Evolutionary conservation across 2,329 filamentous ascomycete species (phyloP), one percentile per base, ranked within the genome.

Genomic region (Nannizzia gypsea): DNA sequence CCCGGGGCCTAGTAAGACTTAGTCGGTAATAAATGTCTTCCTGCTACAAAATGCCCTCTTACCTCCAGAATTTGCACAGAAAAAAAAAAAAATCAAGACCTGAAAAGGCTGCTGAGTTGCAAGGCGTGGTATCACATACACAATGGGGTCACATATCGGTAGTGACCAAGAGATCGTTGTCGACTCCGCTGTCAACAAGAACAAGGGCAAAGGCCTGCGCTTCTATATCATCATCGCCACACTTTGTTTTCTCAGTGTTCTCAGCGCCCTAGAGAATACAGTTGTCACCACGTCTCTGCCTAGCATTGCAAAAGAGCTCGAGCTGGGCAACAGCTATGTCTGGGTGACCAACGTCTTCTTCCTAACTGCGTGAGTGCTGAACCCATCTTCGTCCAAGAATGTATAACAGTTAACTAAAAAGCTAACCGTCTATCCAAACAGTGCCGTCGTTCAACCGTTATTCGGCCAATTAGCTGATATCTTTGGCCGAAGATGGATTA

Each of bases 401-500:
- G 38, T 13, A 40, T 40, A 40, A n/a, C 38, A 40, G 38, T 40
- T 40, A 40, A 2, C 38, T n/a, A 40, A 15, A n/a, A 40, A 40
- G 38, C 38, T 40, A 40, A 8, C 38, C 38, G 38, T 40, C 38
- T 40, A 40, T 13, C 8, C 38, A 40, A 40, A 13, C 38, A 62
- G 60, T 34, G 57, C 60, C 26, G 57, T 58, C 11, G 11, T 60
- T 20, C 58, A 60, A 28, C 60, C 60, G 2, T 36, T 62, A 20
- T 62, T 17, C 48, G 60, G 60, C 8, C 60, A 62, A 57, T 81
- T 62, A 13, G 57, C 60, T 11, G 55, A 60, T 28, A 52, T 62
- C 3, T 60, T 58, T 38, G 60, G 82, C 2, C 73, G 81, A 1
- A 73, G 77, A 22, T 74, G 70, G 56, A 67, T 74, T 24, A 70